phyloP scores from a whole-genome alignment of 306 rosid species.

The Pueraria montana region DNA sequence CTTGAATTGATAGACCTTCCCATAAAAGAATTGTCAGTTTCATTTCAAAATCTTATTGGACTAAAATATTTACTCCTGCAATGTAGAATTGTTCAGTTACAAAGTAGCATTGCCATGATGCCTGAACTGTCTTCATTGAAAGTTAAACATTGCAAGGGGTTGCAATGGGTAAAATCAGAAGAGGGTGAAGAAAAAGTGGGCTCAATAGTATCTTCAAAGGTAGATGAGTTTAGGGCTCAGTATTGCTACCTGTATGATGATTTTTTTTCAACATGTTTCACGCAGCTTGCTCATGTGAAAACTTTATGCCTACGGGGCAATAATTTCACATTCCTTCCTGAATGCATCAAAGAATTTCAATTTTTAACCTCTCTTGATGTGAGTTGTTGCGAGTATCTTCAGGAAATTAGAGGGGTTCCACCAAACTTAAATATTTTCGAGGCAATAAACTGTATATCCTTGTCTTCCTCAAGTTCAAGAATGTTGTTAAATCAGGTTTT shows the following conservation, averaged over 20 bases:
- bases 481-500: conserved; percentile 25
- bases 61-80: too few species aligned
- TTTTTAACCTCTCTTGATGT: not conserved
- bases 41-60: too few species aligned
- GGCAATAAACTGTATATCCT: not conserved
- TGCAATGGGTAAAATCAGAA: not conserved
- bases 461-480: not conserved
- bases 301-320: not conserved
- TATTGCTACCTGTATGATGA: not conserved
- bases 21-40: too few species aligned
- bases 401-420: conserved; percentile 39
- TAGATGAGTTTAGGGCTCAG: fast-evolving
- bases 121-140: too few species aligned
- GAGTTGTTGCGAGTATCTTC: not conserved
- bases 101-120: too few species aligned
- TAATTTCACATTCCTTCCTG: conserved; percentile 9
- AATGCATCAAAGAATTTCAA: not conserved
- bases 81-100: too few species aligned
- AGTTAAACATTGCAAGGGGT: too few species aligned
- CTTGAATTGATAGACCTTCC: too few species aligned
- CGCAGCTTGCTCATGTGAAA: not conserved
- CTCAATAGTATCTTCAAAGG: too few species aligned
- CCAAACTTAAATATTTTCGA: not conserved
- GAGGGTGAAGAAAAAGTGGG: not conserved
- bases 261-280: not conserved